Base-by-base conservation (phyloP, 306 rosid species). In the Begonia fuchsioides region DNA sequence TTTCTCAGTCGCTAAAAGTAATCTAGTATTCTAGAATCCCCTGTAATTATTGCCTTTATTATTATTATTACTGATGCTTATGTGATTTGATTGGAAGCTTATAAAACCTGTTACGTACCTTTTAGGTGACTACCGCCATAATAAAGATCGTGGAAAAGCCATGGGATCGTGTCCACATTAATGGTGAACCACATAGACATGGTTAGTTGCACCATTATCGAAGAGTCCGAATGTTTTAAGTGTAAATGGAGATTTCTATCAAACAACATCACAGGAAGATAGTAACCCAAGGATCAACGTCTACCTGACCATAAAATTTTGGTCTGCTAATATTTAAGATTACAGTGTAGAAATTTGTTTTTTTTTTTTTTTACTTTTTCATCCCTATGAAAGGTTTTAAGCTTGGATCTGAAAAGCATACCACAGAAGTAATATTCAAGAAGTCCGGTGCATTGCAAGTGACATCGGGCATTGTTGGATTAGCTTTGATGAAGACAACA, bases 351-450 rank as follows among this genome's bases (percentile, higher is more conserved):
- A n/a, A n/a, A n/a, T n/a, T n/a, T n/a, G n/a, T n/a, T n/a, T n/a
- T n/a, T n/a, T n/a, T n/a, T n/a, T n/a, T n/a, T 26, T 26, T 26
- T 26, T 4, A 26, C 35, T 26, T 26, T 26, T 26, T 26, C 35
- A 5, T 2, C 8, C 8, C 20, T 60, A 48, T 57, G 38, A 51
- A 68, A 90, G 98, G 98, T 62, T 90, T 90, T 73, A 90, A 85
- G 67, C 86, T 85, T 67, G 95, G 98, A 66, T 68, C 94, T 2
- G 98, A 81, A 70, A 85, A 73, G 83, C 98, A 81, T 63, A 90
- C 85, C 26, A 19, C 81, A 19, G 95, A 90, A 63, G 94, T 68
- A 38, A 50, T 71, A 65, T 67, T 81, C 44, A 59, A 77, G 50
- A 85, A 90, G 59, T 75, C 85, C 32, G 95, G 94, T 57, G 58